Evolutionary conservation across 208 protist genomes (phyloP).

Genomic region (Trypanosoma lewisi): DNA sequence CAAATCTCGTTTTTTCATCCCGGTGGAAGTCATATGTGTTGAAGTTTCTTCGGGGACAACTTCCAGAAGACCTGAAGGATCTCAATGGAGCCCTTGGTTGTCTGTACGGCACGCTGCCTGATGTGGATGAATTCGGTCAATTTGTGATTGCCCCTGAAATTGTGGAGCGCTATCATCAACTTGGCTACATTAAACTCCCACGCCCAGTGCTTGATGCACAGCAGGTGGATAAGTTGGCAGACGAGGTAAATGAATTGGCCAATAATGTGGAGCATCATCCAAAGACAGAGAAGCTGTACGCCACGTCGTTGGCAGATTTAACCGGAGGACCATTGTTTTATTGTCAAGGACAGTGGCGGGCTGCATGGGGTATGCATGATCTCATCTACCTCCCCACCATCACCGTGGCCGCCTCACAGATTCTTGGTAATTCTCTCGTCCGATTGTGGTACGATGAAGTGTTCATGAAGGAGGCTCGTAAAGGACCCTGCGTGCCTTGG

Average conservation of each 20-base stretch:
- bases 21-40: slow-evolving; percentile 77
- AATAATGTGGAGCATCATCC: slow-evolving; percentile 86
- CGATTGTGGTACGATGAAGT: slow-evolving; percentile 88
- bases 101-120: slow-evolving; percentile 77
- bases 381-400: slow-evolving; percentile 78
- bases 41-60: slow-evolving; percentile 71
- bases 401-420: slow-evolving; percentile 78
- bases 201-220: slow-evolving; percentile 49
- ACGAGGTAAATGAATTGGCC: slow-evolving; percentile 78
- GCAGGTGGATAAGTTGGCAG: slow-evolving; percentile 78
- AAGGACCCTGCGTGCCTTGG: slow-evolving; percentile 77
- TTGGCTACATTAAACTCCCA: slow-evolving; percentile 80
- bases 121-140: slow-evolving; percentile 81
- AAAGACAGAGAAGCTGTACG: slow-evolving; percentile 76
- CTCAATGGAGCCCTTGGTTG: slow-evolving; percentile 77
- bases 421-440: slow-evolving; percentile 72
- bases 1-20: not conserved
- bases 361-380: slow-evolving; percentile 84
- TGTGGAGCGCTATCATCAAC: slow-evolving; percentile 68
- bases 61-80: slow-evolving; percentile 83
- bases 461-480: slow-evolving; percentile 71
- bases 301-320: slow-evolving; percentile 73
- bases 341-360: slow-evolving; percentile 83
- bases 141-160: slow-evolving; percentile 70
- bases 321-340: slow-evolving; percentile 80